Base-by-base conservation (phyloP, 2,329 filamentous ascomycete genomes). In the Gliomastix tumulicola region DNA sequence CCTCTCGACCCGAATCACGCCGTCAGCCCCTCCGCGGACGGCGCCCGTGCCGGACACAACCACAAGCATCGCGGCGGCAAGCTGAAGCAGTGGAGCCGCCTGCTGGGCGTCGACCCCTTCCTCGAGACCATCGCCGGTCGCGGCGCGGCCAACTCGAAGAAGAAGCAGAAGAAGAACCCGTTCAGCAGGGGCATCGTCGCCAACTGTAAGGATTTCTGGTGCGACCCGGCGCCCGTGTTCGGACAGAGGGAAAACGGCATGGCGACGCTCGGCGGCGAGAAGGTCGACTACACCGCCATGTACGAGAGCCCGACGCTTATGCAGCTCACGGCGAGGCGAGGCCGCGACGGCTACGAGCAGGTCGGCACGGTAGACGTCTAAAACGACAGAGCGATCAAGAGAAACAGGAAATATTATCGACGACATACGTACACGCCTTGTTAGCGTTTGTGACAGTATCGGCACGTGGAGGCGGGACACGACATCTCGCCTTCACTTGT, bases 151-250 rank as follows among this genome's bases (percentile, higher is more conserved):
- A 68, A 69, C 4, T 60, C 63, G 18, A 60, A 66, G 57, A 65
- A 70, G 55, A 66, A 68, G 62, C 70, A 71, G 44, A 74, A 74
- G 54, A 70, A 71, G 46, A 98, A 97, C 56, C 89, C 89, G 0
- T 98, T 90, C 59, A 90, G 81, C 40, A 73, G 80, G 21, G 92
- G 92, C 7, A 71, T 88, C 27, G 49, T 94, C n/a, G 76, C 81
- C 41, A 98, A 98, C 55, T 98, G 92, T 62, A 83, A 78, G 46
- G 94, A 98, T 60, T 98, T 98, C 57, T 97, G 89, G 88, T 90
- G 85, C 51, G 92, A 97, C 55, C 79, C 86, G 3, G 82, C 85
- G 3, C 84, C 90, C 0, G 59, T 94, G 15, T 90, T 95, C 55
- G 79, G 83, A 10, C 77, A 72, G 49, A 74, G 83, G 40, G 79